Base-by-base conservation (phyloP, 495 filamentous ascomycete genomes). In the Aspergillus nanangensis region DNA sequence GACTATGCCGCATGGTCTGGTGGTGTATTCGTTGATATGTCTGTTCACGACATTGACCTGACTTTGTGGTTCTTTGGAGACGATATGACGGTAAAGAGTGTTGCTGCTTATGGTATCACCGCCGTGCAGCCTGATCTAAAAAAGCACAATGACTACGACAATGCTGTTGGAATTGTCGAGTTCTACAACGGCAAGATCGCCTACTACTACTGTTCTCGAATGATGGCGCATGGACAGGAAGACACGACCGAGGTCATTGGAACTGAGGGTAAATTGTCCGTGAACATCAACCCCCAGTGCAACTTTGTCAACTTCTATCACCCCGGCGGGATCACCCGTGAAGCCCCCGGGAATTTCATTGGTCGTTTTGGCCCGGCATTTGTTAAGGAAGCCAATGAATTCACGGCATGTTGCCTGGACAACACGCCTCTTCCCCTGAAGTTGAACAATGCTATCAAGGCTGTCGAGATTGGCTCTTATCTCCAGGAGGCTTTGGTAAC, bases 231-330 rank as follows among this genome's bases (percentile, higher is more conserved):
- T 1, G 80, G 80, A 0, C 79, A 83, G 61, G 71, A 81, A 45
- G 80, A 84, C 53, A 75, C 69, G 37, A 81, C 79, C 0, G 80
- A 84, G 58, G 71, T 84, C 35, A 78, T 84, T 44, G 80, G 80
- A 5, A 82, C 79, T 0, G 65, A 73, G 47, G 80, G 80, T 2
- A 82, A 81, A 55, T 38, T 83, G 25, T 67, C 66, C 0, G 66
- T 83, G 22, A 82, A 82, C 47, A 68, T 59, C 25, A 69, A 77
- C 36, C 78, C 79, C 15, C 55, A 62, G 33, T 50, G 39, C 10
- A 72, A 75, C 38, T 65, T 80, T 18, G 75, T 82, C 35, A 71
- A 78, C 45, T 57, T 72, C 21, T 64, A 71, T 45, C 64, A 77
- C 51, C 11, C 62, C 3, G 52, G 48, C 4, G 77, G 79, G 2